Base-by-base conservation (phyloP, 139 green algal genomes). In the Bryopsis sp. region DNA sequence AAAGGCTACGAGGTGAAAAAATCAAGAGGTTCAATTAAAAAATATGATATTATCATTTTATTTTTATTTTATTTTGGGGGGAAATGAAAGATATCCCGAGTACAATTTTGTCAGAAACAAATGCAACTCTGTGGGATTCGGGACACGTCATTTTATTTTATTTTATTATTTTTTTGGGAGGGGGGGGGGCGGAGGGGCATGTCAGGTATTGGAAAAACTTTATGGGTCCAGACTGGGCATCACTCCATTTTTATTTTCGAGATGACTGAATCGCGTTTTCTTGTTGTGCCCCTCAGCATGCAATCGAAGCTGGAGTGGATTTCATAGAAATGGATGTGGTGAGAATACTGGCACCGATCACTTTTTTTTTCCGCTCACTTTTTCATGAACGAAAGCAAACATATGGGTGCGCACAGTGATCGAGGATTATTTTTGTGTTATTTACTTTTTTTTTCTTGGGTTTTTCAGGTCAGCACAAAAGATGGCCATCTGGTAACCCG, bases 281-380 rank as follows among this genome's bases (percentile, higher is more conserved):
- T n/a, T 61, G 50, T 65, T 31, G 8, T 39, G 58, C 58, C 33
- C n/a, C n/a, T n/a, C 43, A 69, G 62, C 6, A 54, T 34, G 62
- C 62, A 8, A 69, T 69, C 6, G 62, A 50, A 4, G 6, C 4
- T 37, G 37, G 37, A 54, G 62, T 57, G 39, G 62, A 69, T 57
- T 69, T 36, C 37, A 69, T 69, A 11, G 62, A 69, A 54, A 32
- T 69, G 62, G 62, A 69, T 22, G 37, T 69, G 7, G 62, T 69
- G 43, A 31, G 35, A n/a, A n/a, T n/a, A 26, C 43, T 54, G 11
- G 43, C 19, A 19, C 43, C 19, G 15, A 54, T 54, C 43, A 54
- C 19, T 19, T 19, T 19, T 54, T 11, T 54, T 54, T 11, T 54
- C 43, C 43, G 11, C 43, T 54, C 43, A 26, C 43, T 54, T 54